These are phyloP conservation scores for Chrysanthemum lavandulifolium DNA, from an alignment of 129 eudicot genomes.

Conservation along the genomic window DNA sequence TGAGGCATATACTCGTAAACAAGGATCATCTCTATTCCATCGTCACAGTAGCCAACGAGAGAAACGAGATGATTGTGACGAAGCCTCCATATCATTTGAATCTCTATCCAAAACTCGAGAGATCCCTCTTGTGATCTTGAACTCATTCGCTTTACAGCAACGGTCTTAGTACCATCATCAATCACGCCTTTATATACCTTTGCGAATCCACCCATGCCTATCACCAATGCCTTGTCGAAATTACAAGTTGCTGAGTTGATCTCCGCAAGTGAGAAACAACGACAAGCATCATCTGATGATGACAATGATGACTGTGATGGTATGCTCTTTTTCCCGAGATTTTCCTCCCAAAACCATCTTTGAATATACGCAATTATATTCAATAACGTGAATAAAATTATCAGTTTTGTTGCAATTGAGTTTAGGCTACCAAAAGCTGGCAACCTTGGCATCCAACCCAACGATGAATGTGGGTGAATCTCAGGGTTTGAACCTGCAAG, in stretches of 20 bases:
- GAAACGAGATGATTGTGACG: constrained; percentile 46
- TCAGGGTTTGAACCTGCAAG: constrained; percentile 46
- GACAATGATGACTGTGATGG: constrained; percentile 8
- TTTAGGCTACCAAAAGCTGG: constrained; percentile 29
- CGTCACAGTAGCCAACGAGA: constrained; percentile 37
- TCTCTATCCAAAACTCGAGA: constrained; percentile 40
- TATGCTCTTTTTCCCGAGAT: constrained; percentile 26
- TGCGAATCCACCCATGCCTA: constrained; percentile 42
- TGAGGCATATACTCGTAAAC: constrained; percentile 36
- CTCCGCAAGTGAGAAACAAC: constrained; percentile 36
- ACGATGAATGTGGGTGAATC: constrained; percentile 5
- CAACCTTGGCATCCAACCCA: constrained; percentile 23
- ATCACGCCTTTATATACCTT: constrained; percentile 40
- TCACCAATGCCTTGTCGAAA: constrained; percentile 30
- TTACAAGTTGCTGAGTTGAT: constrained; percentile 31
- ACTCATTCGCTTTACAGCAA: constrained; percentile 44
- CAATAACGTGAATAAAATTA: constrained; percentile 23
- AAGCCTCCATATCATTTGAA: constrained; percentile 37
- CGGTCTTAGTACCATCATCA: constrained; percentile 21
- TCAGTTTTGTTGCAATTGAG: constrained; percentile 36
- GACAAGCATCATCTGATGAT: constrained; percentile 28
- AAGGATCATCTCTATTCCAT: constrained; percentile 40
- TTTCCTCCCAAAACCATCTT: constrained; percentile 43
- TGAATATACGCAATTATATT: constrained; percentile 37
- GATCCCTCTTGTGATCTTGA: constrained; percentile 33